phyloP scores from a whole-genome alignment of 441 rosid species.

The Euphorbia schlechtendalii region DNA sequence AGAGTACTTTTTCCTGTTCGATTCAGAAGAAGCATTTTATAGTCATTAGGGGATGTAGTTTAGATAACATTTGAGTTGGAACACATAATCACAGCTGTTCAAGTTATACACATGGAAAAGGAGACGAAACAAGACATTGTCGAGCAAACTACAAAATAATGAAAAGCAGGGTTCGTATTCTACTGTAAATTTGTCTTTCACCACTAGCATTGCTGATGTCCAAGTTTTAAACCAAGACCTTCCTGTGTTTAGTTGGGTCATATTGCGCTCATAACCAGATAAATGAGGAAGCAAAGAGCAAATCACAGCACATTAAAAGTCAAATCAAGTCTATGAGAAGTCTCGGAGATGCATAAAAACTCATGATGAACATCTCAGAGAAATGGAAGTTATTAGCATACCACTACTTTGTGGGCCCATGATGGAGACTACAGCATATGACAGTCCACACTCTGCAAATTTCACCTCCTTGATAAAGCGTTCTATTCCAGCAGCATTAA shows the following conservation, averaged over 20 bases:
- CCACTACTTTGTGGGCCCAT: constrained; percentile 99
- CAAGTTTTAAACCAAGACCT: too few species aligned
- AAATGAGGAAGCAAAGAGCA: too few species aligned
- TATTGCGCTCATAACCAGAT: too few species aligned
- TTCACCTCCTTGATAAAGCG: constrained; percentile 67
- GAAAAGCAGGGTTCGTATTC: neutral
- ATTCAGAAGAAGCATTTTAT: constrained; percentile 30
- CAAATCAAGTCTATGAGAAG: neutral
- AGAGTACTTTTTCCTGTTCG: constrained; percentile 94
- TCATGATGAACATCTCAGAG: neutral
- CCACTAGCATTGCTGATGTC: too few species aligned
- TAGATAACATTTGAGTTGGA: neutral
- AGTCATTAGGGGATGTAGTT: too few species aligned
- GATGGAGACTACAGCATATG: constrained; percentile 94
- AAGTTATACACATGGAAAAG: too few species aligned
- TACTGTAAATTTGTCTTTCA: neutral
- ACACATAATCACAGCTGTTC: too few species aligned
- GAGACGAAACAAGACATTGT: too few species aligned
- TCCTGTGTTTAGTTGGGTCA: too few species aligned
- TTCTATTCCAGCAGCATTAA: constrained; percentile 65
- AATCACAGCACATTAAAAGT: too few species aligned
- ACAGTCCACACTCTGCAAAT: constrained; percentile 77
- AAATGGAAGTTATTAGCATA: constrained; percentile 33
- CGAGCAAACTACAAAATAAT: too few species aligned
- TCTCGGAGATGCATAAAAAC: neutral